Evolutionary conservation across 208 protist genomes (phyloP).

Genomic region (Willaertia magna): DNA sequence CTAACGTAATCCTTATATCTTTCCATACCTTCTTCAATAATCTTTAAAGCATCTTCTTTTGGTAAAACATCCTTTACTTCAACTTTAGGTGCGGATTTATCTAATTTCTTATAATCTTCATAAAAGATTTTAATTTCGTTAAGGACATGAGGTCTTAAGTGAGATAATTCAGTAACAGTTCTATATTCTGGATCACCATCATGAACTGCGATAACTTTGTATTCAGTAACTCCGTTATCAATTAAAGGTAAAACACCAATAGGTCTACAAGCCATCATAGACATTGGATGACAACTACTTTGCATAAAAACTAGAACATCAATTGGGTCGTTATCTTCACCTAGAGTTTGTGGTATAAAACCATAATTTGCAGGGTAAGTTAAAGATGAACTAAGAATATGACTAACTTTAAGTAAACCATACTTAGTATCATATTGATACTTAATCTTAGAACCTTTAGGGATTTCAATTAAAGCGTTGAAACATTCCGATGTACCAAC

Average conservation of each 20-base stretch:
- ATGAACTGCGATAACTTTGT: neutral
- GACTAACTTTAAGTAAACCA: slow-evolving; percentile 7
- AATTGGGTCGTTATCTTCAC: slow-evolving; percentile 16
- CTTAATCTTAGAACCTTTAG: slow-evolving; percentile 16
- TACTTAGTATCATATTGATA: slow-evolving; percentile 14
- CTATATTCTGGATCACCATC: slow-evolving; percentile 8
- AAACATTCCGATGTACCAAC: neutral
- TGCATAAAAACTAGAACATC: slow-evolving; percentile 15
- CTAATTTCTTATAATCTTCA: slow-evolving; percentile 13
- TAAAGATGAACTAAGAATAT: slow-evolving; percentile 6
- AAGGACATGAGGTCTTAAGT: slow-evolving; percentile 2
- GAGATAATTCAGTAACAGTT: neutral
- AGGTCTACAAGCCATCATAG: neutral
- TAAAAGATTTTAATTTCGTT: slow-evolving; percentile 16
- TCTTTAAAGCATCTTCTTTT: neutral
- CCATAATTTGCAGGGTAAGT: slow-evolving; percentile 18
- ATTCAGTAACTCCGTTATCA: neutral
- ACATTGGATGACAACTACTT: neutral
- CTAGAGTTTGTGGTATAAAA: slow-evolving; percentile 16
- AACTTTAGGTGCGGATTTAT: neutral
- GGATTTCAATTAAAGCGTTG: slow-evolving; percentile 12
- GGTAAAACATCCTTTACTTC: neutral
- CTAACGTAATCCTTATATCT: neutral
- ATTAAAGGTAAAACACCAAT: slow-evolving; percentile 17
- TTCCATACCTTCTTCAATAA: neutral